These are phyloP conservation scores for Picochlorum costavermella DNA, from an alignment of 139 green algal genomes.

Conservation along the genomic window DNA sequence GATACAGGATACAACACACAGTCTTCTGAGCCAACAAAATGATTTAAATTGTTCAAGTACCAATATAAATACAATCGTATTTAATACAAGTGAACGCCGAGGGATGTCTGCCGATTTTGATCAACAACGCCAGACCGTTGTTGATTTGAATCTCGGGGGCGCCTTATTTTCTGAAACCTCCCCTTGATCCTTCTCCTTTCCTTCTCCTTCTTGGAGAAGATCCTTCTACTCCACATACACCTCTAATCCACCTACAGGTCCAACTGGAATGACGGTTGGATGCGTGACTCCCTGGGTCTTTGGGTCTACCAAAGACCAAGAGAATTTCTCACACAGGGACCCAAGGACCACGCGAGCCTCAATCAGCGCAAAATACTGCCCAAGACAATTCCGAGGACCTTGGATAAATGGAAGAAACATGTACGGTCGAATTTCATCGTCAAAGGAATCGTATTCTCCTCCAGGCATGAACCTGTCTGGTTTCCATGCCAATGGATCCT, in stretches of 20 bases:
- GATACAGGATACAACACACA: no score
- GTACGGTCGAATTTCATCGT: slow-evolving; percentile 63
- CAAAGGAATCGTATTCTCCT: slow-evolving; percentile 77
- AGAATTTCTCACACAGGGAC: slow-evolving; percentile 65
- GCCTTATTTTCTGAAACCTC: no score
- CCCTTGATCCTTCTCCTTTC: no score
- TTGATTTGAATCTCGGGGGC: no score
- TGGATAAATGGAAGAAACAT: slow-evolving; percentile 96
- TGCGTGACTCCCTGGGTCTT: slow-evolving; percentile 27
- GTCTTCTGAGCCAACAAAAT: no score
- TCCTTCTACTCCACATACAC: slow-evolving; percentile 26
- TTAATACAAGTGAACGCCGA: no score
- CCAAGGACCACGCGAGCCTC: slow-evolving; percentile 81
- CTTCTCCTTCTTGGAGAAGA: neutral
- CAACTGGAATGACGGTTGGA: slow-evolving; percentile 69
- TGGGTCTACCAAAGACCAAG: slow-evolving; percentile 41
- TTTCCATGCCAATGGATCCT: slow-evolving; percentile 57
- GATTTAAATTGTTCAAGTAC: no score
- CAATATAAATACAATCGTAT: no score
- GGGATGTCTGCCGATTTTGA: no score
- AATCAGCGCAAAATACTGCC: slow-evolving; percentile 76
- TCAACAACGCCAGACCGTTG: no score
- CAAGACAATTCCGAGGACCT: slow-evolving; percentile 86
- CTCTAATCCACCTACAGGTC: slow-evolving; percentile 54
- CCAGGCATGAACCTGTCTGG: slow-evolving; percentile 80